These are phyloP conservation scores for Metschnikowia noctiluminum DNA, from an alignment of 805 yeast genomes.

Conservation along the genomic window DNA sequence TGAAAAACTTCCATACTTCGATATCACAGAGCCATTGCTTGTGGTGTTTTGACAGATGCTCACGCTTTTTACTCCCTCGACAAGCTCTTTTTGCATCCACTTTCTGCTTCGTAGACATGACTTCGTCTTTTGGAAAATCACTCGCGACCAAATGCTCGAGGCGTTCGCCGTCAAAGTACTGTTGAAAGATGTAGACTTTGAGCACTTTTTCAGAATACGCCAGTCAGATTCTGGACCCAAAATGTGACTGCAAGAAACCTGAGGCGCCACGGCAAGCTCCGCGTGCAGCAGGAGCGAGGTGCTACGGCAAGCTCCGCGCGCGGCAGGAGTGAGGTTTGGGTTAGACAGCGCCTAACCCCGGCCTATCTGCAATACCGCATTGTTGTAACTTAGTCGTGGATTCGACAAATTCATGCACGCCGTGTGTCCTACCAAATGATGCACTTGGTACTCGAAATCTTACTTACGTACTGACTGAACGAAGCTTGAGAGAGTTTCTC, in stretches of 20 bases:
- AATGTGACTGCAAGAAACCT: constrained; percentile 3
- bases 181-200: constrained; percentile 77
- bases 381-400: too few species aligned
- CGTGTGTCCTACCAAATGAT: too few species aligned
- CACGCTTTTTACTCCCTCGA: constrained; percentile 14
- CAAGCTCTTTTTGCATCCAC: constrained; percentile 25
- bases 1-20: constrained; percentile 65
- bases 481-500: too few species aligned
- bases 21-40: constrained; percentile 42
- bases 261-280: too few species aligned
- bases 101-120: constrained; percentile 25
- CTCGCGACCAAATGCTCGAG: constrained; percentile 57
- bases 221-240: constrained; percentile 10
- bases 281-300: not conserved
- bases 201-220: constrained; percentile 41
- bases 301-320: too few species aligned
- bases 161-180: constrained; percentile 87
- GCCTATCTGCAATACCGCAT: too few species aligned
- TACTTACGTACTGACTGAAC: too few species aligned
- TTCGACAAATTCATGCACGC: too few species aligned
- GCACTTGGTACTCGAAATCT: too few species aligned
- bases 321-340: too few species aligned
- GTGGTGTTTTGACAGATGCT: not conserved
- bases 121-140: constrained; percentile 23
- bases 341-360: too few species aligned